Conservation (phyloP, 2,329 filamentous ascomycete genomes). For the Talaromyces islandicus region DNA sequence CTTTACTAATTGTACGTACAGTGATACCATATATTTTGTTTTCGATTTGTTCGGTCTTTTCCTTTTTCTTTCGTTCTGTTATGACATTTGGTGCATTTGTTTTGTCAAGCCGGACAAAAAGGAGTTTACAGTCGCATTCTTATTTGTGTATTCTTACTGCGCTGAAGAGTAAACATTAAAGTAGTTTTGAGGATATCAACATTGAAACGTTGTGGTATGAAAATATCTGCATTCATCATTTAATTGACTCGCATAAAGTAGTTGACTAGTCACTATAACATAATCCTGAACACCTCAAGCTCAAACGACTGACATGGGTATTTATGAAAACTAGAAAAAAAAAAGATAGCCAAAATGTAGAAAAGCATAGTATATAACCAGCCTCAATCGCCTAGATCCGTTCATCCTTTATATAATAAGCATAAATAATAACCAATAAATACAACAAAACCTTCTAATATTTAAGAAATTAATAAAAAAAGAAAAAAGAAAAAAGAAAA, state of each 20-base stretch:
- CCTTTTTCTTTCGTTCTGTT: not conserved
- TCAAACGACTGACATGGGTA: not conserved
- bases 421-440: not conserved
- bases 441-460: not conserved
- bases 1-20: not conserved
- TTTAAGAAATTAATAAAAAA: too few species aligned
- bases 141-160: not conserved
- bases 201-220: not conserved
- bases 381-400: not conserved
- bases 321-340: not conserved
- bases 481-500: too few species aligned
- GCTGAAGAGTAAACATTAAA: not conserved
- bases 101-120: not conserved
- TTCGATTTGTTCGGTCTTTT: not conserved
- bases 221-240: not conserved
- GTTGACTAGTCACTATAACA: not conserved
- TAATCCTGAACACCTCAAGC: not conserved
- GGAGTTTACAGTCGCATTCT: not conserved
- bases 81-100: not conserved
- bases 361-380: not conserved
- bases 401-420: not conserved
- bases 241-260: not conserved
- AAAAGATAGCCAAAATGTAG: not conserved
- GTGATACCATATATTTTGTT: conserved; percentile 7
- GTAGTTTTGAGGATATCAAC: not conserved